Evolutionary conservation across 345 rosid genomes (phyloP).

Genomic region (Dipteronia sinensis): DNA sequence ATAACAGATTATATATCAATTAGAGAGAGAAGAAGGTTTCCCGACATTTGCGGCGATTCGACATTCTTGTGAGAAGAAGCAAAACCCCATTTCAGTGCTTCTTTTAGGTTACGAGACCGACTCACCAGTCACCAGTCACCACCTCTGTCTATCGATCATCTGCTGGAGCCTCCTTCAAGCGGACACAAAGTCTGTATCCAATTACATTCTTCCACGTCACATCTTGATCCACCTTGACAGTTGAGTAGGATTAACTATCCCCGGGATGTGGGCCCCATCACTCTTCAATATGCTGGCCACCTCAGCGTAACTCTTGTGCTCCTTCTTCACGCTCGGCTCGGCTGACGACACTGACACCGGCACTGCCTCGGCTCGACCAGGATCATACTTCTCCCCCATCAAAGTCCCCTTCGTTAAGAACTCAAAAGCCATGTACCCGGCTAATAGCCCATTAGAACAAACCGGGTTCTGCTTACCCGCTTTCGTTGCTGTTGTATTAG

Average conservation of each 20-base stretch:
- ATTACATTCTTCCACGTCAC: conserved; percentile 37
- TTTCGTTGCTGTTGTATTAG: conserved; percentile 11
- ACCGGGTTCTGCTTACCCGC: conserved; percentile 9
- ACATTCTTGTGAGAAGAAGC: neutral
- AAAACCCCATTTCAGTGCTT: neutral
- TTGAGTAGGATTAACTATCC: conserved; percentile 71
- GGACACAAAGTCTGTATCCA: neutral
- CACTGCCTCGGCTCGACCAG: conserved; percentile 32
- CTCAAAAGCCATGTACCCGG: conserved; percentile 79
- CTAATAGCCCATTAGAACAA: conserved; percentile 49
- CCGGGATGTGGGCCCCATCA: conserved; percentile 63
- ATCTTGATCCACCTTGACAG: conserved; percentile 71
- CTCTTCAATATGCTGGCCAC: conserved; percentile 66
- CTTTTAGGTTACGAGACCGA: neutral
- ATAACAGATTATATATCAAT: too few species aligned
- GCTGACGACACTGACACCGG: conserved; percentile 24
- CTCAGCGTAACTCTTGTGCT: conserved; percentile 46
- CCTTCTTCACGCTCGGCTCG: conserved; percentile 33
- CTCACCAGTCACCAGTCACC: neutral
- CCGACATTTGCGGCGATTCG: neutral
- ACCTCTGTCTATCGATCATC: neutral
- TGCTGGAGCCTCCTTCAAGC: neutral
- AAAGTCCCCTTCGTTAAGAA: conserved; percentile 60
- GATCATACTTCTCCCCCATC: conserved; percentile 51
- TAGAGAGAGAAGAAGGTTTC: neutral